Evolutionary conservation across 805 yeast species (phyloP).

Genomic region (Candida stauntonica): DNA sequence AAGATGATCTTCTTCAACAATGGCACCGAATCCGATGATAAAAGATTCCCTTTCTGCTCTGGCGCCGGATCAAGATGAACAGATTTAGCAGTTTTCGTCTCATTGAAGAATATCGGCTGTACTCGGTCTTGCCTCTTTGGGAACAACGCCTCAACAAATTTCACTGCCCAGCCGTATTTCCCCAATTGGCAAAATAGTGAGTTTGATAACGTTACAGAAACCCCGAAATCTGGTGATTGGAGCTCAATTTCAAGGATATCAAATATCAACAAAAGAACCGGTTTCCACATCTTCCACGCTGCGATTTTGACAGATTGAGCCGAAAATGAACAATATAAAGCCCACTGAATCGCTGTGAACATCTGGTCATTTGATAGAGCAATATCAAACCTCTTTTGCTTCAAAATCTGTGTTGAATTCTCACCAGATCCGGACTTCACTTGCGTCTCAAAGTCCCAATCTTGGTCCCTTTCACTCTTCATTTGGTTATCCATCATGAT

Average conservation of each 20-base stretch:
- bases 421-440: conserved; percentile 12
- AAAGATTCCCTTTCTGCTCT: background rate
- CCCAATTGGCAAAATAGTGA: conserved; percentile 15
- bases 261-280: conserved; percentile 15
- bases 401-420: conserved; percentile 22
- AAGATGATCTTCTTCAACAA: conserved; percentile 9
- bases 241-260: conserved; percentile 18
- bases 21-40: conserved; percentile 7
- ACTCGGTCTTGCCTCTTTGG: conserved; percentile 1
- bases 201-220: conserved; percentile 1
- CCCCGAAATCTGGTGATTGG: too few relatives aligned
- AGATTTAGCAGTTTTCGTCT: conserved; percentile 17
- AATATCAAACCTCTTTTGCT: conserved; percentile 25
- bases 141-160: conserved; percentile 15
- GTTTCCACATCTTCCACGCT: conserved; percentile 24
- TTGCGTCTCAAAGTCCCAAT: conserved; percentile 6
- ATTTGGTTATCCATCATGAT: conserved; percentile 2
- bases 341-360: conserved; percentile 30
- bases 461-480: conserved; percentile 1
- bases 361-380: conserved; percentile 19
- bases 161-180: conserved; percentile 7
- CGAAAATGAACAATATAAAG: conserved; percentile 25
- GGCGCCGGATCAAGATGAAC: background rate
- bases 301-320: conserved; percentile 8
- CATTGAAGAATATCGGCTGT: conserved; percentile 17